Conservation (phyloP, 2,329 filamentous ascomycete genomes). For the Epichloe sylvatica region DNA sequence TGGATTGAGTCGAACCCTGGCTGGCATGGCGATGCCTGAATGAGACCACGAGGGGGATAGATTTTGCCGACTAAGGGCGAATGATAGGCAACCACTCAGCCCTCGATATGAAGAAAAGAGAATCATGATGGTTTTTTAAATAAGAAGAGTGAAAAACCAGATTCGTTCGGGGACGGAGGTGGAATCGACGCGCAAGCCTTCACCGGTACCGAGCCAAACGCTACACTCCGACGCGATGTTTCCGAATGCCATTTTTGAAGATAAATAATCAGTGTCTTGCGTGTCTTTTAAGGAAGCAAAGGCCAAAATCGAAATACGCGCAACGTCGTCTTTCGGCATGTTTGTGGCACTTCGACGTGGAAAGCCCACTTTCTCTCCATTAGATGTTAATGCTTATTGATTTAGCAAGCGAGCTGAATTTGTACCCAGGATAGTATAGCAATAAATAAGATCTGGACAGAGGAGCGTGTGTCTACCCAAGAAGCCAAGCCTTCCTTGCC, state of each 20-base stretch:
- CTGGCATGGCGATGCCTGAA: constrained; percentile 44
- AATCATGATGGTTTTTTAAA: background rate
- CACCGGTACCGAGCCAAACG: background rate
- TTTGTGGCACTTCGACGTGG: too few relatives aligned
- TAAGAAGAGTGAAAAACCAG: background rate
- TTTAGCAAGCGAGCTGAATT: background rate
- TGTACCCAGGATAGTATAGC: background rate
- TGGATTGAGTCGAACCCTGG: constrained; percentile 53
- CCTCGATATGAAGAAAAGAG: background rate
- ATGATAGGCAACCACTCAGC: constrained; percentile 12
- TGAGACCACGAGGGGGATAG: constrained; percentile 22
- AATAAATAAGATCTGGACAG: too few relatives aligned
- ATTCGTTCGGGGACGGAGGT: background rate
- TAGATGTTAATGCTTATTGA: too few relatives aligned
- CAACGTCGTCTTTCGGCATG: too few relatives aligned
- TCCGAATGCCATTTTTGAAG: background rate
- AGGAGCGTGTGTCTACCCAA: too few relatives aligned
- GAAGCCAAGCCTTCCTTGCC: too few relatives aligned
- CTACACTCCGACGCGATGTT: background rate
- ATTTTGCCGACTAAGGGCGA: constrained; percentile 21
- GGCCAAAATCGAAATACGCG: too few relatives aligned
- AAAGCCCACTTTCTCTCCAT: too few relatives aligned
- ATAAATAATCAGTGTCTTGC: background rate
- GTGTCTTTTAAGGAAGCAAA: background rate
- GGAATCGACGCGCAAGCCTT: background rate